Conservation (phyloP, 208 protist species). For the Porcisia hertigi region DNA sequence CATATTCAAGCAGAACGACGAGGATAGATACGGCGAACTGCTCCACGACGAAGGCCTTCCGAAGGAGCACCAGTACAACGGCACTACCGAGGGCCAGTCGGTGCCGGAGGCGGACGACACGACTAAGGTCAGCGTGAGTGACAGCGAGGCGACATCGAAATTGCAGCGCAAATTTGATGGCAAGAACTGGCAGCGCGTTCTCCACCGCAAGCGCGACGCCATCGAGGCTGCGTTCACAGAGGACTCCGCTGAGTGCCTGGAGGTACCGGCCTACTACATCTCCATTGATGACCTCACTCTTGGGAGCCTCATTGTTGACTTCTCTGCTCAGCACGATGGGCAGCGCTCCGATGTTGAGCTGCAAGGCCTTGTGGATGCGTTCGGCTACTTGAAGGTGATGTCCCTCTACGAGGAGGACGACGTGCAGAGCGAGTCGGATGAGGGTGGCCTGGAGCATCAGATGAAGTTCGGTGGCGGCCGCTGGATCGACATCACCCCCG, state of each 20-base stretch:
- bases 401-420: slow-evolving; percentile 62
- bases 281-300: slow-evolving; percentile 44
- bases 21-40: slow-evolving; percentile 6
- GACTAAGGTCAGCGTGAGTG: background rate
- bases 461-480: slow-evolving; percentile 55
- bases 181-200: slow-evolving; percentile 62
- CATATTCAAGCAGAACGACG: slow-evolving; percentile 47
- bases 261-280: slow-evolving; percentile 54
- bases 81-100: slow-evolving; percentile 31
- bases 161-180: slow-evolving; percentile 56
- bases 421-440: slow-evolving; percentile 9
- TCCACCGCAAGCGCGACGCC: slow-evolving; percentile 55
- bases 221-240: slow-evolving; percentile 67
- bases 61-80: slow-evolving; percentile 32
- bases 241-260: slow-evolving; percentile 61
- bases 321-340: slow-evolving; percentile 57
- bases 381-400: slow-evolving; percentile 47
- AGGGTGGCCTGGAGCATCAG: slow-evolving; percentile 37
- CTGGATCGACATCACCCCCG: slow-evolving; percentile 45
- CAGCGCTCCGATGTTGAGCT: slow-evolving; percentile 35
- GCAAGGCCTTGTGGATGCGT: slow-evolving; percentile 38
- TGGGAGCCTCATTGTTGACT: slow-evolving; percentile 58
- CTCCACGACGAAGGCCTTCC: slow-evolving; percentile 43
- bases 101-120: slow-evolving; percentile 9
- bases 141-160: slow-evolving; percentile 25